A percentile compares a stretch with the other conserved stretches of the same genome.
These are phyloP conservation scores for Calendula officinalis DNA, from an alignment of 129 eudicot species.

Conservation along the genomic window DNA sequence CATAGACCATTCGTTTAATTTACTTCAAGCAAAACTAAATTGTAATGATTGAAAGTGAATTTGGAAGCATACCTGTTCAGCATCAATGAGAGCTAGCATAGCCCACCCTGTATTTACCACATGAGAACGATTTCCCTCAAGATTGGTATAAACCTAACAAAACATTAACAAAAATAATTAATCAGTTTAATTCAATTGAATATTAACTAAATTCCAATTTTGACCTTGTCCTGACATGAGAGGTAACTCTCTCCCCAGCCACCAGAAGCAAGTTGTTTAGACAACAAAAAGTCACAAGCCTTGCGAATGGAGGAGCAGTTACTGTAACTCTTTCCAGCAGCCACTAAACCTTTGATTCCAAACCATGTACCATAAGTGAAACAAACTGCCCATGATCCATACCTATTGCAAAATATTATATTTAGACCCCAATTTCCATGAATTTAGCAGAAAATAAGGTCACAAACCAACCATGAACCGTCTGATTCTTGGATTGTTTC, in stretches of 20 bases:
- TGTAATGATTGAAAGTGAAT: neutral
- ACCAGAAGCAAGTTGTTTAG: conserved; percentile 57
- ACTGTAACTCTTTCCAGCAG: conserved; percentile 72
- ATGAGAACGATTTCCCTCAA: conserved; percentile 55
- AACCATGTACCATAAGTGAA: conserved; percentile 96
- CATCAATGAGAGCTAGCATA: conserved; percentile 67
- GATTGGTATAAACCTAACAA: conserved; percentile 57
- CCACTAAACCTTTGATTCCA: conserved; percentile 80
- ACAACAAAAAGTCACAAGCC: conserved; percentile 90
- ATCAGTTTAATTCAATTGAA: too few relatives aligned
- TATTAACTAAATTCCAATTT: too few relatives aligned
- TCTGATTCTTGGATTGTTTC: conserved; percentile 18
- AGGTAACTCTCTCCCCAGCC: neutral
- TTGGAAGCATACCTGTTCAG: conserved; percentile 59
- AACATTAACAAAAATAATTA: too few relatives aligned
- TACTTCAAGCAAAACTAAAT: neutral
- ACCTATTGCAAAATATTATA: conserved; percentile 46
- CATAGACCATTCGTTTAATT: too few relatives aligned
- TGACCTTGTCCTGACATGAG: neutral
- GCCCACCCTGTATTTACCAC: conserved; percentile 84
- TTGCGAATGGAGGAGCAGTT: conserved; percentile 68
- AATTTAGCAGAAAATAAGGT: neutral
- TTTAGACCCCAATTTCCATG: neutral
- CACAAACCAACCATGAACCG: conserved; percentile 17
- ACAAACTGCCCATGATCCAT: conserved; percentile 99